Evolutionary conservation across 2,329 filamentous ascomycete species (phyloP).

Genomic region (Mariannaea elegans): DNA sequence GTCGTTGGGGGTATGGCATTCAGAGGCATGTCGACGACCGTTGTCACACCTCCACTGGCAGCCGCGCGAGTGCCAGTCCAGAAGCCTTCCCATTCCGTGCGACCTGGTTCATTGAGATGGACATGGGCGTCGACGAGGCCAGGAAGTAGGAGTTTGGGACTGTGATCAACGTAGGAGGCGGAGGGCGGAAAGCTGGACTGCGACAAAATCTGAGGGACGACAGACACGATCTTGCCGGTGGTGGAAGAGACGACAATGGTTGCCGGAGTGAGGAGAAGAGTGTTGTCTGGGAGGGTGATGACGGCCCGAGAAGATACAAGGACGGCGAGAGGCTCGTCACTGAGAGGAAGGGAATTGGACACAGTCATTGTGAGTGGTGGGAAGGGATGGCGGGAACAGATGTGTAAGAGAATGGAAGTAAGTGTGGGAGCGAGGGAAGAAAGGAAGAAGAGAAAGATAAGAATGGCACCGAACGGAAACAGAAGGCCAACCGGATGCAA

Average conservation of each 20-base stretch:
- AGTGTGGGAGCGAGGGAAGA: constrained; percentile 12
- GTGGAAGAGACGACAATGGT: constrained; percentile 80
- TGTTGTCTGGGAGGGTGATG: constrained; percentile 73
- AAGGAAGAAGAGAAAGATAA: constrained; percentile 15
- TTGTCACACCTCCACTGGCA: constrained; percentile 95
- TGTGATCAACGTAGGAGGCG: constrained; percentile 83
- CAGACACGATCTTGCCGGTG: constrained; percentile 85
- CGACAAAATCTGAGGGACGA: constrained; percentile 79
- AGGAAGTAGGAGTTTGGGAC: constrained; percentile 84
- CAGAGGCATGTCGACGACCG: constrained; percentile 95
- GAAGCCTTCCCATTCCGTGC: constrained; percentile 99
- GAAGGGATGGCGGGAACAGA: not conserved
- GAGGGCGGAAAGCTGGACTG: constrained; percentile 75
- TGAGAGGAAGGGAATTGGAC: constrained; percentile 27
- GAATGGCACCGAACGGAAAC: constrained; percentile 11
- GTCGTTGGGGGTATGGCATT: constrained; percentile 98
- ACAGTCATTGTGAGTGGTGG: constrained; percentile 44
- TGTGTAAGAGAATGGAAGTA: not conserved
- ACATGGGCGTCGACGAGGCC: constrained; percentile 97
- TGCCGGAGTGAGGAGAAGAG: constrained; percentile 75
- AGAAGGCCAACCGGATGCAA: constrained; percentile 15
- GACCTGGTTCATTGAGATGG: constrained; percentile 94
- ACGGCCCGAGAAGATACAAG: constrained; percentile 87
- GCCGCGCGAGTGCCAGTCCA: constrained; percentile 93
- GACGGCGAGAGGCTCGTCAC: constrained; percentile 67